phyloP scores from a whole-genome alignment of 2,329 filamentous ascomycete genomes.

The Neodidymelliopsis sp. region DNA sequence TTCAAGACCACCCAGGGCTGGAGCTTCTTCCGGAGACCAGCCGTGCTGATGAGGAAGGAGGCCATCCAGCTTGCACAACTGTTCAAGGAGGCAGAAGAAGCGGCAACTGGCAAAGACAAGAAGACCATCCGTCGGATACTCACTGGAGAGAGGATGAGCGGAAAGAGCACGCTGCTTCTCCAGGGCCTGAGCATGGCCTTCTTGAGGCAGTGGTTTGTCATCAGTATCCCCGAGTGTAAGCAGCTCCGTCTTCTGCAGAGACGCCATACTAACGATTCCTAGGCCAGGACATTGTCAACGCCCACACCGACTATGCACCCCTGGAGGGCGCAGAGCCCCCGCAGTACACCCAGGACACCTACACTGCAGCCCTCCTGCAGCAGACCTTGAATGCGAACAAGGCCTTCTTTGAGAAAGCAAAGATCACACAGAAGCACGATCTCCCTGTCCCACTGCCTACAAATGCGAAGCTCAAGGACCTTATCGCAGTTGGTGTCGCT shows the following conservation, averaged over 20 bases:
- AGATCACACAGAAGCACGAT: constrained; percentile 61
- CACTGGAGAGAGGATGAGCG: constrained; percentile 75
- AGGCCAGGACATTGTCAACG: constrained; percentile 84
- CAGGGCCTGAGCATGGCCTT: constrained; percentile 85
- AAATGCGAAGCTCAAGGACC: constrained; percentile 68
- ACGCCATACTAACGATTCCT: constrained; percentile 24
- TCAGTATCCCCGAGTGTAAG: constrained; percentile 88
- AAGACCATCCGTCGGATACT: constrained; percentile 71
- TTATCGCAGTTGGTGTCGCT: constrained; percentile 72
- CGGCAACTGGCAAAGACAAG: constrained; percentile 59
- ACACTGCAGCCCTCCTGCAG: constrained; percentile 76
- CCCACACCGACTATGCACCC: constrained; percentile 79
- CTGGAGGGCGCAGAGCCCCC: constrained; percentile 63
- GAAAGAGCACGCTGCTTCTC: constrained; percentile 86
- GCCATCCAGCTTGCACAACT: constrained; percentile 72
- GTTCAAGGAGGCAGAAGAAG: constrained; percentile 60
- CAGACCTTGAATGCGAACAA: constrained; percentile 77
- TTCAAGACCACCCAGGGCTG: constrained; percentile 93
- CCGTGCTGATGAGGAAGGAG: constrained; percentile 78
- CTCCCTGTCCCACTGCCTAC: constrained; percentile 67
- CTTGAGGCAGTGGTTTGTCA: constrained; percentile 84
- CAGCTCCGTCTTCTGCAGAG: background rate
- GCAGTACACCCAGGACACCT: constrained; percentile 79
- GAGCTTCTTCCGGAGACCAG: constrained; percentile 83
- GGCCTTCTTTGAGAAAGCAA: constrained; percentile 64